Evolutionary conservation across 164 flowering plant genomes (phyloP), one percentile per base, ranked within the genome.

Genomic region (Liriodendron chinense): DNA sequence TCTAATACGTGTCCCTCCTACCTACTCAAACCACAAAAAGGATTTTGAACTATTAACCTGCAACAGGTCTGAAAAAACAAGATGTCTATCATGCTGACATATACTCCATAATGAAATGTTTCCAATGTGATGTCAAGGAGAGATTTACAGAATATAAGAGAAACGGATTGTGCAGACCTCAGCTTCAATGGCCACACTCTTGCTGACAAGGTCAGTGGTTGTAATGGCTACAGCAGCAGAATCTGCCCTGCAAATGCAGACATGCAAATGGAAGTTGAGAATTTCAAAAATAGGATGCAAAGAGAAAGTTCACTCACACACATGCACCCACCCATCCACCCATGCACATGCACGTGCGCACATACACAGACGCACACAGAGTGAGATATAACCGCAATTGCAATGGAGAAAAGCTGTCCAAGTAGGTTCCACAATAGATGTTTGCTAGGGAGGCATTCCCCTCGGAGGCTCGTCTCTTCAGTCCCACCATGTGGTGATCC

Each of bases 171-270:
- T 22, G 49, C 79, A 72, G 64, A 94, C 98, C 95, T 91, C 81
- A 34, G 86, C 80, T 78, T 92, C 93, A 75, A 91, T 73, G 18
- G 99, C 98, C 65, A 96, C 94, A 83, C 98, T 96, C 89, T 96
- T 96, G 86, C 94, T 94, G 28, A 94, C 99, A 61, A 96, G 95
- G 79, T 96, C 99, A 34, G 98, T 96, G 22, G 99, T 94, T 70
- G 98, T 96, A 78, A 96, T 96, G 57, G 98, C 99, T 50, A 94
- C 89, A 56, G 98, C 98, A 23, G 99, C 98, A 72, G 92, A 88
- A 80, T 90, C 94, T 80, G 92, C 97, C 82, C 98, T 96, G 94
- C 79, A 84, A 62, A 82, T 23, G 67, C 57, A 74, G 53, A 71
- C 48, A 70, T 6, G 28, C 13, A 23, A 25, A 50, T 12, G 23